phyloP scores from a whole-genome alignment of 257 asterid genomes.

The Striga asiatica region DNA sequence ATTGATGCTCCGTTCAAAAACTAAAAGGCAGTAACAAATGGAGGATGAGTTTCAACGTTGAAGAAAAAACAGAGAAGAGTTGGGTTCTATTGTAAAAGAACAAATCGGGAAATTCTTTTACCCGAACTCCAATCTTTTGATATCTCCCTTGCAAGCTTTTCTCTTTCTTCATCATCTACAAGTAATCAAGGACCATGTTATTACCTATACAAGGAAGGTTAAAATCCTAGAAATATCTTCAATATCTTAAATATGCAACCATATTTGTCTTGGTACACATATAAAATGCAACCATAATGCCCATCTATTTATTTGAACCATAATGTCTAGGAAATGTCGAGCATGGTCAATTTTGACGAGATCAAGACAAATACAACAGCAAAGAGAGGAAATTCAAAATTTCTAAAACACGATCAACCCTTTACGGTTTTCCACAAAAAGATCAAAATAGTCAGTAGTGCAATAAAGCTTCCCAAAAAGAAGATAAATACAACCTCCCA shows the following conservation, averaged over 20 bases:
- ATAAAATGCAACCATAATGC: background rate
- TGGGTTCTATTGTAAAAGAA: background rate
- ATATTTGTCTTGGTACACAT: too few species aligned
- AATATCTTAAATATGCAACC: background rate
- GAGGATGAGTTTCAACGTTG: background rate
- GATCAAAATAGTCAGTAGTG: background rate
- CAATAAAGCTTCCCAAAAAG: background rate
- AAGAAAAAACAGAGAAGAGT: conserved; percentile 4
- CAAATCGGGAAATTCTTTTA: conserved; percentile 16
- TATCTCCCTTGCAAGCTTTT: conserved; percentile 56
- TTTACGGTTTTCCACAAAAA: background rate
- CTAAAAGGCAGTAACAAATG: conserved; percentile 26
- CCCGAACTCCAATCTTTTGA: conserved; percentile 85
- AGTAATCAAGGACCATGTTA: conserved; percentile 5
- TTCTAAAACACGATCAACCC: background rate
- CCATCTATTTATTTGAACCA: background rate
- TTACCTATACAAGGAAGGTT: background rate
- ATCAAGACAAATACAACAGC: background rate
- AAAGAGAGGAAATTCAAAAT: background rate
- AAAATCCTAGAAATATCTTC: background rate
- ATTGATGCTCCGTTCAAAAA: conserved; percentile 73
- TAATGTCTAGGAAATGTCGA: background rate
- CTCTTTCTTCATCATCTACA: conserved; percentile 70
- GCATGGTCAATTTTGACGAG: background rate
- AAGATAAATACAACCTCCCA: background rate